Evolutionary conservation across 177 flowering plant species (phyloP).

Genomic region (Vitis hybrid): DNA sequence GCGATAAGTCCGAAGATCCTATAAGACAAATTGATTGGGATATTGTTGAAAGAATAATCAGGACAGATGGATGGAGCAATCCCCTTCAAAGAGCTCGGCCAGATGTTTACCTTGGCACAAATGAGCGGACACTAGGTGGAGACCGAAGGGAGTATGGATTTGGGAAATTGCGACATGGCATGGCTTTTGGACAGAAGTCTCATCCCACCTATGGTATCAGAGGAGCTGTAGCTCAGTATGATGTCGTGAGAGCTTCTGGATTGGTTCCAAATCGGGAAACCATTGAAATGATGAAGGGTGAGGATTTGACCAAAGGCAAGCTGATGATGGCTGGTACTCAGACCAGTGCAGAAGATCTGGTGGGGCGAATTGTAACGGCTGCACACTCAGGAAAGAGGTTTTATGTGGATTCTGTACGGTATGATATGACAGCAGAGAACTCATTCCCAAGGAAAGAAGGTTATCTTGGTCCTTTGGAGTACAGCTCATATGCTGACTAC

Average conservation of each 20-base stretch:
- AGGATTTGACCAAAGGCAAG: constrained; percentile 36
- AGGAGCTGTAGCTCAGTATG: constrained; percentile 96
- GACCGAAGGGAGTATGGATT: constrained; percentile 97
- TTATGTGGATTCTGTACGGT: constrained; percentile 87
- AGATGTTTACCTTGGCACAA: constrained; percentile 97
- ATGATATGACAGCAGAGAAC: constrained; percentile 89
- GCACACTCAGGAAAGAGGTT: constrained; percentile 99
- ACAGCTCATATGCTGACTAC: constrained; percentile 95
- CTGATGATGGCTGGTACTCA: constrained; percentile 80
- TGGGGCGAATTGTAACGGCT: constrained; percentile 92
- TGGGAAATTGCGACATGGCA: constrained; percentile 88
- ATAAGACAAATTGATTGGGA: constrained; percentile 73
- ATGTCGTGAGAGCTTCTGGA: constrained; percentile 91
- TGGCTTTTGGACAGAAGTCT: constrained; percentile 82
- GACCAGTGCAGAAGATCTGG: constrained; percentile 51
- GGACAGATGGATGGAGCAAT: constrained; percentile 80
- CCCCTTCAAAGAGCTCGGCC: constrained; percentile 98
- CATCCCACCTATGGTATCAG: constrained; percentile 98
- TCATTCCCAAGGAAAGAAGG: constrained; percentile 99
- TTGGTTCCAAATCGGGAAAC: constrained; percentile 61
- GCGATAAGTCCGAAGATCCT: constrained; percentile 50
- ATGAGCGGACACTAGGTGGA: constrained; percentile 94
- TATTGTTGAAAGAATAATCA: constrained; percentile 51
- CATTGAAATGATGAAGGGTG: constrained; percentile 22
- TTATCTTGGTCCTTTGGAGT: constrained; percentile 95